phyloP scores from a whole-genome alignment of 306 rosid genomes.

The Vicia sativa region DNA sequence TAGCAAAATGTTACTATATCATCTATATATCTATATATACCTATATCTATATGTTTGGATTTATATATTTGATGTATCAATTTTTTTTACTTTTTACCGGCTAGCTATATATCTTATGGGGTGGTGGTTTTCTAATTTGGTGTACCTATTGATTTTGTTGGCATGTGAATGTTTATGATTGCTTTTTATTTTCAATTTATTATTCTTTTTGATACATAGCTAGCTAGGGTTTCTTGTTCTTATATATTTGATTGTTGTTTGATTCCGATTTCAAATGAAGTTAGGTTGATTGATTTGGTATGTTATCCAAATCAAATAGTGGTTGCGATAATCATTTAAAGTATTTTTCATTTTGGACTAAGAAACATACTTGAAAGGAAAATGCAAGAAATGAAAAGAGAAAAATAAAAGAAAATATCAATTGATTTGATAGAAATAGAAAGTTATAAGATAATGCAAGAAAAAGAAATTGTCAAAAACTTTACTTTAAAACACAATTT shows the following conservation, averaged over 20 bases:
- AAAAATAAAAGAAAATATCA: neutral
- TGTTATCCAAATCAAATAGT: neutral
- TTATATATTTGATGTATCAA: neutral
- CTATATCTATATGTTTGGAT: neutral
- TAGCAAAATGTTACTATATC: conserved; percentile 4
- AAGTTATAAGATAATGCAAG: neutral
- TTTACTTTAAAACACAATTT: neutral
- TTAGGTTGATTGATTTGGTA: neutral
- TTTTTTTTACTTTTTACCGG: conserved; percentile 8
- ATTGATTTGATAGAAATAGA: neutral
- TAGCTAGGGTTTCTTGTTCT: neutral
- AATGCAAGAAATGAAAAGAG: neutral
- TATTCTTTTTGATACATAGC: neutral
- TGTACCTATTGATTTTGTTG: conserved; percentile 43
- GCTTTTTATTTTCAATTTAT: neutral
- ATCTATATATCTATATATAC: neutral
- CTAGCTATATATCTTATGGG: conserved; percentile 27
- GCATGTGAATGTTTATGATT: conserved; percentile 8
- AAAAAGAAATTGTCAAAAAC: neutral
- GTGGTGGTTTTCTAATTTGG: conserved; percentile 27
- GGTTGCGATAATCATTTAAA: neutral
- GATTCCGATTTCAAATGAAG: neutral
- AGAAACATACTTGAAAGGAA: neutral
- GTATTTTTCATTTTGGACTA: neutral
- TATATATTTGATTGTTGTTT: neutral